Conservation (phyloP, 345 rosid genomes). For the Gossypium australe region DNA sequence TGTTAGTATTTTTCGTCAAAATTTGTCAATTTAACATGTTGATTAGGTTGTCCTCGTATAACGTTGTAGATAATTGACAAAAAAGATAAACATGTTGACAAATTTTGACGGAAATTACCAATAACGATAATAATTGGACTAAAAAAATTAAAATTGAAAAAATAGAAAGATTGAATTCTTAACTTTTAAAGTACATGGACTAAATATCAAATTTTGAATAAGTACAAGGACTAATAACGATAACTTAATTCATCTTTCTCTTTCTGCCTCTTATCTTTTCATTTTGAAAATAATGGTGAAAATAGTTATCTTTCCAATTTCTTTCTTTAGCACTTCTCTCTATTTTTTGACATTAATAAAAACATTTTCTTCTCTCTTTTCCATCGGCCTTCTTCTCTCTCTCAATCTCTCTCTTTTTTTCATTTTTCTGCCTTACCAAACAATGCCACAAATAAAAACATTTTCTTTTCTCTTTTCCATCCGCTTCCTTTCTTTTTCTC, state of each 20-base stretch:
- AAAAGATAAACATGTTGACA: too few relatives aligned
- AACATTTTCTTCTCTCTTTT: not conserved
- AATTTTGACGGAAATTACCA: too few relatives aligned
- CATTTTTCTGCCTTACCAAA: not conserved
- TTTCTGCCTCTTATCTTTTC: not conserved
- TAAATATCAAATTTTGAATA: too few relatives aligned
- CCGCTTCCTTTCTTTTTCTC: not conserved
- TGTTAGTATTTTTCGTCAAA: too few relatives aligned
- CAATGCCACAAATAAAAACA: not conserved
- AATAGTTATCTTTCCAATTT: not conserved
- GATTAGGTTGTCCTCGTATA: too few relatives aligned
- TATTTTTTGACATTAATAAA: not conserved
- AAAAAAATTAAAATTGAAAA: too few relatives aligned
- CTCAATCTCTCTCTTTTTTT: not conserved
- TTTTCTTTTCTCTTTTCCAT: not conserved
- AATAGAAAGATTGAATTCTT: too few relatives aligned
- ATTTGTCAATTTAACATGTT: too few relatives aligned
- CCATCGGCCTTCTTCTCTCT: not conserved
- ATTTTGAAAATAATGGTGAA: not conserved
- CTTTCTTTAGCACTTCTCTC: not conserved
- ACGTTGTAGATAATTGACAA: too few relatives aligned
- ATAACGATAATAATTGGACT: too few relatives aligned
- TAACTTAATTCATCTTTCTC: not conserved
- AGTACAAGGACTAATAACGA: too few relatives aligned
- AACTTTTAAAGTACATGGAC: too few relatives aligned